Evolutionary conservation across 2,329 filamentous ascomycete species (phyloP), one percentile per base, ranked within the genome.

Genomic region (Chaetothyriales sp.): DNA sequence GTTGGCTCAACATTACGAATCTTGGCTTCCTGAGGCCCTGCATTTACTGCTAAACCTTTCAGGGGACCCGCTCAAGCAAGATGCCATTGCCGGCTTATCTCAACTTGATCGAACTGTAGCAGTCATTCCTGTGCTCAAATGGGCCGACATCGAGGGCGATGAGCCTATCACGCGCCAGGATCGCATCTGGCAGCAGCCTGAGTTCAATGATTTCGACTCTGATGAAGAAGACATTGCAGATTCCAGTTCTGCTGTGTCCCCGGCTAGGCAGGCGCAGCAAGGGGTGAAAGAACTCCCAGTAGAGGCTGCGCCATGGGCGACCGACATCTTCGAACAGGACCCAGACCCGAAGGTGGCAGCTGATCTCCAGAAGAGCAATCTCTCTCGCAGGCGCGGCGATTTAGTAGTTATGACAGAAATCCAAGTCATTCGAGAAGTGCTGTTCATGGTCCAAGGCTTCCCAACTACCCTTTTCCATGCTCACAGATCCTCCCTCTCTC

Each of bases 401-500:
- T 1, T 13, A 40, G 15, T 40, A 40, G 33, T 15, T 5, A 33
- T 90, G 5, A 78, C 84, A 0, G 89, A 95, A 64, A 71, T 85
- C 1, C 81, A 89, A 57, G 72, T 82, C 9, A 70, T 89, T 22
- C 80, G 88, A 47, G 89, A 97, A 62, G 78, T 81, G 0, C 71
- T 95, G 0, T 90, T 87, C 61, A 94, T 95, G 86, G 75, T 97
- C 0, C 78, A 81, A 50, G 89, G 89, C 0, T 70, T 92, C 3
- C 77, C 82, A 5, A 90, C 85, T 2, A 83, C 81, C 1, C 63
- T 95, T 1, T 95, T 89, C 61, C 58, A 70, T 58, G 58, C 56
- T 19, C 51, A 68, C 20, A 51, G 44, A 40, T 40, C 33, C 15
- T 40, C 33, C 6, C 18, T 58, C n/a, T 40, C 37, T 33, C 48